Percentiles rank a stretch among this genome's conserved stretches.
Evolutionary conservation across 306 rosid species (phyloP).

Genomic region (Geum urbanum): DNA sequence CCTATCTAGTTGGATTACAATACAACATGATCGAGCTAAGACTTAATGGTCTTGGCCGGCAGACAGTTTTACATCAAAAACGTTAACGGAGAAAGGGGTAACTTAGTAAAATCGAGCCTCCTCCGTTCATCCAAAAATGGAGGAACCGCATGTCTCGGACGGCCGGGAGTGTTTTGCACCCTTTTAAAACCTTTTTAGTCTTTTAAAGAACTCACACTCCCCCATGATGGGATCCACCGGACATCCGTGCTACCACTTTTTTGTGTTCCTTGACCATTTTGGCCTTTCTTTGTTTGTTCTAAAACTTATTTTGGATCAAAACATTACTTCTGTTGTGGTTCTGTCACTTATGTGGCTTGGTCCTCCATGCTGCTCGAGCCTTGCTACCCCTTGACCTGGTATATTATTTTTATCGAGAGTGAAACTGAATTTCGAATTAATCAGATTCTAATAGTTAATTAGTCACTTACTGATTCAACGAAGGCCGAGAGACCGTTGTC

Average conservation of each 20-base stretch:
- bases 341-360: too few species aligned
- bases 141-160: constrained; percentile 31
- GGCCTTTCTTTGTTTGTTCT: neutral
- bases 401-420: too few species aligned
- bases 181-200: neutral
- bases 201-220: neutral
- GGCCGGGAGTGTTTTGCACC: constrained; percentile 17
- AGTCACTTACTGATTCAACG: too few species aligned
- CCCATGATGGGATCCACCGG: constrained; percentile 18
- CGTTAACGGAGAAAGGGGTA: constrained; percentile 6
- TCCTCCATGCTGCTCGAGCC: too few species aligned
- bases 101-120: neutral
- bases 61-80: neutral
- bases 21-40: neutral
- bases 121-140: neutral
- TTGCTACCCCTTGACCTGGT: too few species aligned
- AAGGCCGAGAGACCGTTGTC: too few species aligned
- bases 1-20: neutral
- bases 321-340: too few species aligned
- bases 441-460: too few species aligned
- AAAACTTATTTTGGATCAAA: too few species aligned
- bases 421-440: too few species aligned
- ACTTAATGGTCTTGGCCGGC: too few species aligned
- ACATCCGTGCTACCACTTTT: neutral
- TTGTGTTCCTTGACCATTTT: constrained; percentile 4